Evolutionary conservation across 2,329 filamentous ascomycete genomes (phyloP).

Genomic region (Albophoma yamanashiensis): DNA sequence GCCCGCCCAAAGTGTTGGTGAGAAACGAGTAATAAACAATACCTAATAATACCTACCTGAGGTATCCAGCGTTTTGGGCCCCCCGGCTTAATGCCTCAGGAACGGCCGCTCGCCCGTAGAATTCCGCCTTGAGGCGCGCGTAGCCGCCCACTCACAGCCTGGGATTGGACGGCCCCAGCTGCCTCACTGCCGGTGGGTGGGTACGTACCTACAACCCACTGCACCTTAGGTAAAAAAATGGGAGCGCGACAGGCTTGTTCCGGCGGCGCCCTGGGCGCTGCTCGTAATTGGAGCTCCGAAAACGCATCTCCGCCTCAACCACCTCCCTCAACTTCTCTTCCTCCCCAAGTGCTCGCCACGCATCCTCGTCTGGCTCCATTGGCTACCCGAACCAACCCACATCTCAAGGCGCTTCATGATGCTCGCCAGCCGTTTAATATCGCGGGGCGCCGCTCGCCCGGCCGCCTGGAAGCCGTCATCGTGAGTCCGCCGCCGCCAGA

Average conservation of each 20-base stretch:
- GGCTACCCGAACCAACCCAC: conserved; percentile 11
- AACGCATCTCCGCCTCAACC: background rate
- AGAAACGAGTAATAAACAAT: too few species aligned
- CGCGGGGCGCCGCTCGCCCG: conserved; percentile 45
- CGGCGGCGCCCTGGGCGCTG: background rate
- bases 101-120: conserved; percentile 1
- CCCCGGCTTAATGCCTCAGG: conserved; percentile 4
- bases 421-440: conserved; percentile 52
- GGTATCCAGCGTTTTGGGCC: too few species aligned
- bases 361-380: conserved; percentile 10
- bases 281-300: conserved; percentile 5
- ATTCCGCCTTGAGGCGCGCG: conserved; percentile 8
- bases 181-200: background rate
- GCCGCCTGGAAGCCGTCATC: conserved; percentile 39
- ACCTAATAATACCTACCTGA: too few species aligned
- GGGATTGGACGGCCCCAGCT: background rate
- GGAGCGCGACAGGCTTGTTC: background rate
- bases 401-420: conserved; percentile 30
- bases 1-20: too few species aligned
- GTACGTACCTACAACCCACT: too few species aligned
- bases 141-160: conserved; percentile 4
- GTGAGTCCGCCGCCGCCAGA: conserved; percentile 25
- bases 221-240: background rate
- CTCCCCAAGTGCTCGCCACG: conserved; percentile 3
- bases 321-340: conserved; percentile 1